Evolutionary conservation across 2,329 filamentous ascomycete species (phyloP).

Genomic region (Claviceps sorghi): DNA sequence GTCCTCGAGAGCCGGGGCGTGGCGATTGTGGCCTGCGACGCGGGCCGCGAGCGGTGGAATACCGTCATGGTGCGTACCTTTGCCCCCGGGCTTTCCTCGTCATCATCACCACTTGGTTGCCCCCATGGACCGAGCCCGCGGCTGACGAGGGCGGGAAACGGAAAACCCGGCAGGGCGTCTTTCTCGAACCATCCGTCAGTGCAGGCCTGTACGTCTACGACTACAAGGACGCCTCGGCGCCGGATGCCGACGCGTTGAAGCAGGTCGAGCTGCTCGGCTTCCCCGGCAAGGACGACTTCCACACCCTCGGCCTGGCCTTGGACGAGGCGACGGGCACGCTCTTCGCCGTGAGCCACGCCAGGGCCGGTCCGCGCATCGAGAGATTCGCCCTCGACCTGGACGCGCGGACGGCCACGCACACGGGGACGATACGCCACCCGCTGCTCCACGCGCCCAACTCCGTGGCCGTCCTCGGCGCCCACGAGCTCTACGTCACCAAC

Average conservation of each 20-base stretch:
- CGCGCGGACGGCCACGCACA: slow-evolving; percentile 19
- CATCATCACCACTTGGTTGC: too few relatives aligned
- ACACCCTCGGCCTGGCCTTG: slow-evolving; percentile 25
- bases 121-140: too few relatives aligned
- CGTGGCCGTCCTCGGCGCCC: slow-evolving; percentile 18
- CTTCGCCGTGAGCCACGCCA: slow-evolving; percentile 23
- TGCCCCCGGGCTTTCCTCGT: too few relatives aligned
- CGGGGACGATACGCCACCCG: slow-evolving; percentile 22
- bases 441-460: slow-evolving; percentile 25
- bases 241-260: slow-evolving; percentile 10
- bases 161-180: slow-evolving; percentile 13
- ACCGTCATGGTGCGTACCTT: slow-evolving; percentile 26
- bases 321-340: slow-evolving; percentile 20
- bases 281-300: slow-evolving; percentile 20
- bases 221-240: slow-evolving; percentile 13
- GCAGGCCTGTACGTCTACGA: slow-evolving; percentile 23
- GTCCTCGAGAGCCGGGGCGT: slow-evolving; percentile 21
- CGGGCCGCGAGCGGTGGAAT: slow-evolving; percentile 25
- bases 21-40: slow-evolving; percentile 24
- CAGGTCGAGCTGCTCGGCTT: slow-evolving; percentile 12
- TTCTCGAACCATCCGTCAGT: slow-evolving; percentile 8
- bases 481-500: slow-evolving; percentile 28
- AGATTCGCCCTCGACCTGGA: slow-evolving; percentile 23
- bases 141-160: too few relatives aligned
- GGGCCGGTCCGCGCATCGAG: slow-evolving; percentile 22